Evolutionary conservation across 1,284 basidiomycete genomes (phyloP).

Genomic region (Apiotrichum sp.): DNA sequence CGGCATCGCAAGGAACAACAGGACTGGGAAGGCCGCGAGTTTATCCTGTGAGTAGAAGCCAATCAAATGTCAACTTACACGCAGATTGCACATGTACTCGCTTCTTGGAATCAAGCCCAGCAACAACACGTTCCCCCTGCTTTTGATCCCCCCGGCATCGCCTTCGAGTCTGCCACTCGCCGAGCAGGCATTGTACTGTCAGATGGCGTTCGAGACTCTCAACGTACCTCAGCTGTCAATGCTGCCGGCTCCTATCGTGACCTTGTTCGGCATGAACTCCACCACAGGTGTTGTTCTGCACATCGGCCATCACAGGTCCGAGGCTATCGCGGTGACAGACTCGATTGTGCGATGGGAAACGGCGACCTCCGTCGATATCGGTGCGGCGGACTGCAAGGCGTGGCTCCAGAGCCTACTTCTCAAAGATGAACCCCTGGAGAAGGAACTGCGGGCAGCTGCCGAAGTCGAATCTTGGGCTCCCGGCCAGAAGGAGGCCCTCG

Average conservation of each 20-base stretch:
- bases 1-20: constrained; percentile 55
- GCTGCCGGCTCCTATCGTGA: constrained; percentile 75
- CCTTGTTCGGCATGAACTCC: constrained; percentile 73
- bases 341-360: constrained; percentile 61
- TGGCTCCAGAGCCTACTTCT: constrained; percentile 66
- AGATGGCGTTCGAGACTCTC: constrained; percentile 92
- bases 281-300: constrained; percentile 79
- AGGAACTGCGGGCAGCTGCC: constrained; percentile 54
- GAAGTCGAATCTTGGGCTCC: constrained; percentile 42
- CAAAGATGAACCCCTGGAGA: constrained; percentile 58
- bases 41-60: constrained; percentile 64
- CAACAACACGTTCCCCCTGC: constrained; percentile 58
- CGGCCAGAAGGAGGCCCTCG: constrained; percentile 28
- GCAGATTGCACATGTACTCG: constrained; percentile 76
- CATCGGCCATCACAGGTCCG: constrained; percentile 66
- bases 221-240: constrained; percentile 81
- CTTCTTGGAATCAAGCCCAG: constrained; percentile 69
- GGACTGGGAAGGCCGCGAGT: constrained; percentile 88
- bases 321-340: constrained; percentile 68
- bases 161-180: constrained; percentile 48
- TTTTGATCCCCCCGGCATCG: constrained; percentile 55
- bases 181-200: constrained; percentile 70
- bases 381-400: constrained; percentile 65
- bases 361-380: constrained; percentile 59
- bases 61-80: not conserved